A percentile compares a stretch with the other conserved stretches of the same genome.
phyloP scores from a whole-genome alignment of 331 rosid genomes.

The Quercus lobata region DNA sequence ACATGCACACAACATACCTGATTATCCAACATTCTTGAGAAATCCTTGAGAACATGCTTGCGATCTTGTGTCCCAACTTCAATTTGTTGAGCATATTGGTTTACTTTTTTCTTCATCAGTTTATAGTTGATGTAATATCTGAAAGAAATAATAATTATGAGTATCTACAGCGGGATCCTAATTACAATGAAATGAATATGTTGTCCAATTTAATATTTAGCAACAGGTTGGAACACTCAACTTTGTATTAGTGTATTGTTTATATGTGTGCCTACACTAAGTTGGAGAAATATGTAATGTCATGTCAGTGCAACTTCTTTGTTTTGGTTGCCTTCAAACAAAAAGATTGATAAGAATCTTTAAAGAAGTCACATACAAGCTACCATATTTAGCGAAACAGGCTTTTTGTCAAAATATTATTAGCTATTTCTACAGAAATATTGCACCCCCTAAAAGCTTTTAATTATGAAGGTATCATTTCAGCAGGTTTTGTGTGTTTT shows the following conservation, averaged over 20 bases:
- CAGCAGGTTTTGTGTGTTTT: not conserved
- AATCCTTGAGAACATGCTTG: constrained; percentile 83
- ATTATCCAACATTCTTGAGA: constrained; percentile 89
- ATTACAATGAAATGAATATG: not conserved
- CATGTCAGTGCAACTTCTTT: not conserved
- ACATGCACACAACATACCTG: constrained; percentile 47
- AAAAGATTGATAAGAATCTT: not conserved
- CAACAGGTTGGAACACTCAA: not conserved
- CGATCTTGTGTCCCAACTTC: constrained; percentile 77
- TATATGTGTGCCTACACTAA: not conserved
- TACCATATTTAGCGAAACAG: not conserved
- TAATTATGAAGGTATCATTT: not conserved
- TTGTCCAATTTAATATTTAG: not conserved
- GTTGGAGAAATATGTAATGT: not conserved
- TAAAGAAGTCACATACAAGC: not conserved
- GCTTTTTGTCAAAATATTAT: not conserved
- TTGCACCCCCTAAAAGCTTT: not conserved
- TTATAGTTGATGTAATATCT: constrained; percentile 96
- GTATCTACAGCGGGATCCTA: constrained; percentile 17
- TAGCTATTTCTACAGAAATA: not conserved
- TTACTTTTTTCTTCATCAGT: constrained; percentile 89
- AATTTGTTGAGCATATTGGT: constrained; percentile 79
- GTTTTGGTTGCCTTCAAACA: not conserved
- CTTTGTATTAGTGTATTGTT: not conserved
- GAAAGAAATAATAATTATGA: constrained; percentile 7